Evolutionary conservation across 2,329 filamentous ascomycete genomes (phyloP).

Genomic region (Calonectria pseudoturangicola): DNA sequence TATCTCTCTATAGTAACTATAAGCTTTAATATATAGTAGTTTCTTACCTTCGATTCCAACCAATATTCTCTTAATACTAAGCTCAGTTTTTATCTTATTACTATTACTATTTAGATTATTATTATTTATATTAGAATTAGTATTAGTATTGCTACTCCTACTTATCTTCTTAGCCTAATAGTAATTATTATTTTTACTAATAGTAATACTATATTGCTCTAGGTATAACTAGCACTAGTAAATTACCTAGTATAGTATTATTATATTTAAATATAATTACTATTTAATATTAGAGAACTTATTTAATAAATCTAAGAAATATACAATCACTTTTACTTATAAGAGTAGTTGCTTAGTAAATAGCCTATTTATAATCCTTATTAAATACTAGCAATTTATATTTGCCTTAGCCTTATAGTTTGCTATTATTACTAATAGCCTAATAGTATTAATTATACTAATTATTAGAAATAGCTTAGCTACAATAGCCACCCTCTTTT

Average conservation of each 20-base stretch:
- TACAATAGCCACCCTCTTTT: neutral
- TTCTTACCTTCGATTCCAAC: conserved; percentile 11
- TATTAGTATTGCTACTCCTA: neutral
- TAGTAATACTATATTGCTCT: neutral
- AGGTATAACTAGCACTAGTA: conserved; percentile 3
- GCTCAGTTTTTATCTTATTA: neutral
- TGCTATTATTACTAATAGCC: neutral
- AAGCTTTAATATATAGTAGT: conserved; percentile 27
- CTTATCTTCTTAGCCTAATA: neutral
- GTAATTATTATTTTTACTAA: too few species aligned
- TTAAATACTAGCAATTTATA: conserved; percentile 24
- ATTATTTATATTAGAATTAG: too few species aligned
- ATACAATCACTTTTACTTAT: conserved; percentile 19
- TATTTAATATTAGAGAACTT: conserved; percentile 23
- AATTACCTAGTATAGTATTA: conserved; percentile 29
- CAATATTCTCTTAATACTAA: neutral
- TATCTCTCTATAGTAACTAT: conserved; percentile 11
- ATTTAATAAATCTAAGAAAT: conserved; percentile 14
- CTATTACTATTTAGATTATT: neutral
- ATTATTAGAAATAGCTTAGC: conserved; percentile 13
- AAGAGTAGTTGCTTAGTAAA: conserved; percentile 22
- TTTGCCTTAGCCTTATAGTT: conserved; percentile 23
- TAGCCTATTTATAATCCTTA: conserved; percentile 26
- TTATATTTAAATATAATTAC: conserved; percentile 36
- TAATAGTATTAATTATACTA: neutral